Evolutionary conservation across 306 rosid species (phyloP), one percentile per base, ranked within the genome.

Genomic region (Casuarina equisetifolia): DNA sequence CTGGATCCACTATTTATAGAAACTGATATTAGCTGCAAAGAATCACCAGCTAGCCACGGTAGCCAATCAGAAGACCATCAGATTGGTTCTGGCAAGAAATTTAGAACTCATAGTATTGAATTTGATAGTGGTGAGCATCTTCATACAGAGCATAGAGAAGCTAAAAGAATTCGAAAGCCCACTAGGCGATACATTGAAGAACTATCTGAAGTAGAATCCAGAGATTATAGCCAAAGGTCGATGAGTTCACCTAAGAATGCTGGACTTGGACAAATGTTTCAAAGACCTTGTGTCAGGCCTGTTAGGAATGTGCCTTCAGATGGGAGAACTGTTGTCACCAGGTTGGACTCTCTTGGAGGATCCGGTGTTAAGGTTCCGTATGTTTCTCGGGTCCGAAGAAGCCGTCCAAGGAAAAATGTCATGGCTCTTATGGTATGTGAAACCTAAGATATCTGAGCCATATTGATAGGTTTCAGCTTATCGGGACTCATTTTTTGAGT

Each of bases 141-240:
- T 62, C 85, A 68, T 35, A 43, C 62, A 36, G 90, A 87, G 62
- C 82, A 91, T 78, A 88, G 86, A 85, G 93, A 84, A 82, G 92
- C 76, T 4, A 95, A 95, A 89, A 90, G 99, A 86, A 77, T 92
- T 48, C 87, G 99, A 67, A 95, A 88, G 88, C 99, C 99, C 74
- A 95, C 99, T 6, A 92, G 76, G 85, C 86, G 99, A 88, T 95
- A 95, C 80, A 95, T 95, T 85, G 99, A 95, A 91, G 99, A 95
- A 81, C 92, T 91, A 76, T 92, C 99, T 69, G 96, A 91, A 87
- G 86, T 53, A 76, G 97, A 92, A 79, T 85, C 86, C 50, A 85
- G 86, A 88, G 97, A 92, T 71, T 71, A 35, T 74, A 79, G 71
- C 77, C 91, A 76, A 64, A 90, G 85, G 79, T 84, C 74, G 72